Conservation (phyloP, 2,329 filamentous ascomycete species). For the Plectosphaerella plurivora region DNA sequence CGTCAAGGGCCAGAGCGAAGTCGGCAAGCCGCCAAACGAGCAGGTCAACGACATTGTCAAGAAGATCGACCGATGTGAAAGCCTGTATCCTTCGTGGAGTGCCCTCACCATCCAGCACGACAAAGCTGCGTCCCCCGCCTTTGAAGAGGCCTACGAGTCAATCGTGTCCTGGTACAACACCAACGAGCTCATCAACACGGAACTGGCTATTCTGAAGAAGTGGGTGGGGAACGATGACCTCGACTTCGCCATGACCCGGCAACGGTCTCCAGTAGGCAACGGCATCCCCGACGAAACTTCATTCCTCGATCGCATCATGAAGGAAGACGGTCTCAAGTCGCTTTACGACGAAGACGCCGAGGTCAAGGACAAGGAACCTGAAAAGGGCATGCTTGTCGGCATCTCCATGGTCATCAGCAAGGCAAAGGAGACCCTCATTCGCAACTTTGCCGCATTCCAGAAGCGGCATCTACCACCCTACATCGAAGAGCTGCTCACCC, state of each 20-base stretch:
- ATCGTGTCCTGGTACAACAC: slow-evolving; percentile 97
- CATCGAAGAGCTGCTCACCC: slow-evolving; percentile 89
- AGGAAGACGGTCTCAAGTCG: slow-evolving; percentile 91
- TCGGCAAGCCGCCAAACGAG: slow-evolving; percentile 78
- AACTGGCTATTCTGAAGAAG: slow-evolving; percentile 83
- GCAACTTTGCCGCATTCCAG: slow-evolving; percentile 78
- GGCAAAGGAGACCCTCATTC: slow-evolving; percentile 85
- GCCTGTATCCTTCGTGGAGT: slow-evolving; percentile 75
- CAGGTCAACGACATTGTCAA: slow-evolving; percentile 87
- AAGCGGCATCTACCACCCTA: slow-evolving; percentile 91
- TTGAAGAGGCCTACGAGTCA: slow-evolving; percentile 78
- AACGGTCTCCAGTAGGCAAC: slow-evolving; percentile 62
- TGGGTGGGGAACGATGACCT: slow-evolving; percentile 97
- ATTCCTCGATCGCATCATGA: slow-evolving; percentile 90
- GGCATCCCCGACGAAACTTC: slow-evolving; percentile 85
- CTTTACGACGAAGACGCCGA: slow-evolving; percentile 65
- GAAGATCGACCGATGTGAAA: slow-evolving; percentile 87
- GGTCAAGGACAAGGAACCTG: slow-evolving; percentile 28
- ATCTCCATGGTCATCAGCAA: slow-evolving; percentile 87
- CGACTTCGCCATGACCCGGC: slow-evolving; percentile 76
- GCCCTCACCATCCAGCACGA: slow-evolving; percentile 73
- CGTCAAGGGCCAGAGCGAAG: slow-evolving; percentile 89
- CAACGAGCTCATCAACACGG: slow-evolving; percentile 91
- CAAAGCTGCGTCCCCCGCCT: slow-evolving; percentile 69
- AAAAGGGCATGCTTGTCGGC: slow-evolving; percentile 75